These are phyloP conservation scores for Trypanosoma rangeli DNA, from an alignment of 208 protist species.

Conservation along the genomic window DNA sequence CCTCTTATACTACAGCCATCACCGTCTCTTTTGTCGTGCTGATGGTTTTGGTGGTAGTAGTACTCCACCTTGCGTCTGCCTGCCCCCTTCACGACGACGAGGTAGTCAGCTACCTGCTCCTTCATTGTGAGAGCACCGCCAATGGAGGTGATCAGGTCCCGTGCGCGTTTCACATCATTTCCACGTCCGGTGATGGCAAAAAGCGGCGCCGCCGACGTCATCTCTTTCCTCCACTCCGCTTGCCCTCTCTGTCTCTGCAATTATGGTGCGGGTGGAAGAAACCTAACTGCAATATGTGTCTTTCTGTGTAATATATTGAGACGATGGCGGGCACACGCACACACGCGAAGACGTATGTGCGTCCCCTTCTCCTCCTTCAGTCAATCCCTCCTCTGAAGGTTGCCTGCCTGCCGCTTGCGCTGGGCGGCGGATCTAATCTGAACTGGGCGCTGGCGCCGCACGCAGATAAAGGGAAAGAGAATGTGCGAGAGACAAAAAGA, in stretches of 20 bases:
- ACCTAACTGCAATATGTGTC: neutral
- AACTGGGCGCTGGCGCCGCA: too few relatives aligned
- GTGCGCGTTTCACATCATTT: conserved; percentile 23
- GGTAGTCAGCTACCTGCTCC: conserved; percentile 20
- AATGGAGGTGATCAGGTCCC: conserved; percentile 25
- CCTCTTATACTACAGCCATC: neutral
- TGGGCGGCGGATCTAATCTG: too few relatives aligned
- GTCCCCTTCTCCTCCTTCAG: too few relatives aligned
- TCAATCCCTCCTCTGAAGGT: too few relatives aligned
- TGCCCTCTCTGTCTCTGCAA: neutral
- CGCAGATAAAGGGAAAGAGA: neutral
- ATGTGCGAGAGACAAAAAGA: neutral
- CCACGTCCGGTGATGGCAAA: conserved; percentile 28
- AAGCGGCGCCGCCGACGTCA: neutral
- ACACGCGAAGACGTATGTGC: too few relatives aligned
- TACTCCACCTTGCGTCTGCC: conserved; percentile 23
- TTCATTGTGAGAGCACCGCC: conserved; percentile 13
- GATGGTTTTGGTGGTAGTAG: neutral
- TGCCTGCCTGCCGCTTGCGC: neutral
- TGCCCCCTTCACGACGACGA: conserved; percentile 25
- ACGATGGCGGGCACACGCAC: too few relatives aligned
- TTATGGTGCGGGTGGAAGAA: neutral
- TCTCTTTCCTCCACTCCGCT: neutral
- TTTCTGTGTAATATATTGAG: neutral
- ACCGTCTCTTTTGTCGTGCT: neutral